These are phyloP conservation scores for Didymella lethalis DNA, from an alignment of 2,329 filamentous ascomycete genomes.

Conservation along the genomic window DNA sequence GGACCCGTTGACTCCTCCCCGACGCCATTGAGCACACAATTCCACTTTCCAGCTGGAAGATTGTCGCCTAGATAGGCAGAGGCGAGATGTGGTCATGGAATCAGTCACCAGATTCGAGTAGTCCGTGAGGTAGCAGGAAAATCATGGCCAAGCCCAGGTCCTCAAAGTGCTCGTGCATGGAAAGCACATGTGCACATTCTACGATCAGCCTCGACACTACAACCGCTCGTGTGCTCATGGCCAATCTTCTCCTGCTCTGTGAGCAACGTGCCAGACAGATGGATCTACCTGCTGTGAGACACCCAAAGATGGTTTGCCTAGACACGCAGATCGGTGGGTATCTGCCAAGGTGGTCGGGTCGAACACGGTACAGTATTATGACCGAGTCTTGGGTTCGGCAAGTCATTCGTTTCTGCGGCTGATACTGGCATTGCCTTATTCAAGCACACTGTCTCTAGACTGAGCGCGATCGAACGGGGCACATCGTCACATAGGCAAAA, in stretches of 20 bases:
- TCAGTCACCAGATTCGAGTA: neutral
- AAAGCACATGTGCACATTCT: no score
- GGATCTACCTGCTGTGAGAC: neutral
- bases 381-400: neutral
- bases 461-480: neutral
- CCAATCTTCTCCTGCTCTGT: neutral
- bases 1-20: constrained; percentile 18
- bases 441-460: neutral
- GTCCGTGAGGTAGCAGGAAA: neutral
- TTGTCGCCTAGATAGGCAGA: constrained; percentile 10
- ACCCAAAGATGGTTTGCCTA: neutral
- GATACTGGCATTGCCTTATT: neutral
- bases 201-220: no score
- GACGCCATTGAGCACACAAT: constrained; percentile 9
- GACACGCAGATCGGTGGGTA: neutral
- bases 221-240: no score
- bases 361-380: neutral
- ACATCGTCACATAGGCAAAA: neutral
- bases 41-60: neutral
- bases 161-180: no score
- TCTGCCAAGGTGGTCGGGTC: neutral
- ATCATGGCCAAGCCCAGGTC: no score
- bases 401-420: neutral
- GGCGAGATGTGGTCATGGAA: constrained; percentile 6
- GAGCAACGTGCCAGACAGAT: neutral